Evolutionary conservation across 2,329 filamentous ascomycete species (phyloP), one percentile per base, ranked within the genome.

Genomic region (Aureobasidium vineae): DNA sequence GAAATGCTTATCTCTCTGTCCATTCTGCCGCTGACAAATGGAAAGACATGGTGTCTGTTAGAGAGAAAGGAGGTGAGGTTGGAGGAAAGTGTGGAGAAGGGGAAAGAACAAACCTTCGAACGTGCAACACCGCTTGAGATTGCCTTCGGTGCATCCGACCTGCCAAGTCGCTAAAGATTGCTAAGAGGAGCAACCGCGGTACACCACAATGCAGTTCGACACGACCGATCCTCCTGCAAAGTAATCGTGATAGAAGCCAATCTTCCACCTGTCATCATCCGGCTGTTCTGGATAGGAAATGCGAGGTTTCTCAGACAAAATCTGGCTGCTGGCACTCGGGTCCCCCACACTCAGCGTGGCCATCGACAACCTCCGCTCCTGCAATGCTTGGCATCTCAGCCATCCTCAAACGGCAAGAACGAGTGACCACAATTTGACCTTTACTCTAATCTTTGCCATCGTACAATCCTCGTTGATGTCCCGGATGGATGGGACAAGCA

Each of bases 81-180:
- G 33, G 21, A 52, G 21, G 59, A 52, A 52, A 63, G 59, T 63
- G 43, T 52, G 59, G 59, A 63, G 59, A 40, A 63, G 45, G 59
- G 41, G 41, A 33, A 52, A 41, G 59, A 21, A 52, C 31, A 31
- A 47, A 49, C 59, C 45, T 50, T 52, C 33, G 45, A 47, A 16
- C 15, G 6, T 47, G 56, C 56, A 43, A 40, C 45, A 41, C 36
- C 59, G 59, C 59, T 52, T 52, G 26, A n/a, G 23, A 45, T 40
- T 63, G 45, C 45, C 49, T 33, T 52, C 45, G 45, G 59, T 15
- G 21, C 26, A 4, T 19, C 45, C 45, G 59, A 52, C 6, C 15
- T 41, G 59, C 59, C 59, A 63, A 63, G 59, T 63, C 59, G 59
- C 59, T 63, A 63, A 41, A 7, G 15, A 21, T 28, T 63, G 59